Percentiles rank a stretch among this genome's conserved stretches.
Evolutionary conservation across 1,139 yeast species (phyloP).

Genomic region (Debaryomycetaceae sp.): DNA sequence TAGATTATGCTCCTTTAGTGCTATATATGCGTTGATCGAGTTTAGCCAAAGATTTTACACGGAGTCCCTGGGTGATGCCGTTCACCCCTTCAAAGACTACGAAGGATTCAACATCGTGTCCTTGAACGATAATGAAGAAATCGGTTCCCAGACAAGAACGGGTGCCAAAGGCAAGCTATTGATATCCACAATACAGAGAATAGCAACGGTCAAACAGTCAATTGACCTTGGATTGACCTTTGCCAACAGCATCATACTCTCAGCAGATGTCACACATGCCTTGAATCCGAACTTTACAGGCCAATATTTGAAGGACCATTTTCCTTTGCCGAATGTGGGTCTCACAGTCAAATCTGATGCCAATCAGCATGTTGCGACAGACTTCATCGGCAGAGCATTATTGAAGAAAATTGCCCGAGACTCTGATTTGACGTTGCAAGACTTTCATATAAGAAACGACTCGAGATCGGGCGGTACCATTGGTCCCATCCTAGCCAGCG

Average conservation of each 20-base stretch:
- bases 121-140: conserved; percentile 44
- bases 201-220: conserved; percentile 6
- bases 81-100: conserved; percentile 13
- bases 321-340: conserved; percentile 42
- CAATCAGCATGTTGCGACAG: conserved; percentile 44
- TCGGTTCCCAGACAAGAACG: conserved; percentile 41
- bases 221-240: conserved; percentile 1
- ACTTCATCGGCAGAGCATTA: conserved; percentile 33
- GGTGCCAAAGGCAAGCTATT: conserved; percentile 38
- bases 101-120: conserved; percentile 36
- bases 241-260: conserved; percentile 37
- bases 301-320: conserved; percentile 36
- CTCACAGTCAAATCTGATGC: conserved; percentile 39
- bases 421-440: conserved; percentile 30
- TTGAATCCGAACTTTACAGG: conserved; percentile 41
- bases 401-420: conserved; percentile 28
- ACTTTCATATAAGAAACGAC: conserved; percentile 44
- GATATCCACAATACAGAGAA: conserved; percentile 12
- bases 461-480: conserved; percentile 45
- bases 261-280: conserved; percentile 48
- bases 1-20: conserved; percentile 42
- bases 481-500: conserved; percentile 39
- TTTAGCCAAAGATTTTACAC: conserved; percentile 10
- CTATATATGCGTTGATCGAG: conserved; percentile 33
- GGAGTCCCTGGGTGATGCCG: conserved; percentile 10